Evolutionary conservation across 1,284 basidiomycete species (phyloP).

Genomic region (Cryptococcus floricola): DNA sequence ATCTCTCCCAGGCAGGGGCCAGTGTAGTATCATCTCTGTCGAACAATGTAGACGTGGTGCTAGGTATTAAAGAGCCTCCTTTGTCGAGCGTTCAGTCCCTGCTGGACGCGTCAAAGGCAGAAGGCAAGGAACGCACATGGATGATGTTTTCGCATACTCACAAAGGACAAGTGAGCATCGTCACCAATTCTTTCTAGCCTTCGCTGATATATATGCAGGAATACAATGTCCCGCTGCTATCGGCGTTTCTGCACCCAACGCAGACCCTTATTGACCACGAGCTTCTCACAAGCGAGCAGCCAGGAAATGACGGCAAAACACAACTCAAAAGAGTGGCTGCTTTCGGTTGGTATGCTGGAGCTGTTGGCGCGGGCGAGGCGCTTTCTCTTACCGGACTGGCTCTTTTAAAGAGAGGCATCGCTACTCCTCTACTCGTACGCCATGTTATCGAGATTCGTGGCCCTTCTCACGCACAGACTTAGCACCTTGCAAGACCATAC

Average conservation of each 20-base stretch:
- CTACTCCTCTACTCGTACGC: slow-evolving; percentile 71
- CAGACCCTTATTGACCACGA: slow-evolving; percentile 78
- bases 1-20: slow-evolving; percentile 65
- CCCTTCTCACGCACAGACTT: neutral
- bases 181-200: neutral
- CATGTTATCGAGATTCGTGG: slow-evolving; percentile 29
- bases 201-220: slow-evolving; percentile 46
- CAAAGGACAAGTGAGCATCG: slow-evolving; percentile 54
- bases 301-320: slow-evolving; percentile 27
- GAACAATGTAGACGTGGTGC: slow-evolving; percentile 63
- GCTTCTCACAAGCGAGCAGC: slow-evolving; percentile 57
- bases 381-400: slow-evolving; percentile 72
- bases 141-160: slow-evolving; percentile 88
- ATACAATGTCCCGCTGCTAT: slow-evolving; percentile 76
- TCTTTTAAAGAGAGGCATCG: slow-evolving; percentile 69
- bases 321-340: slow-evolving; percentile 73
- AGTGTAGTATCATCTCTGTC: slow-evolving; percentile 57
- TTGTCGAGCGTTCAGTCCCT: slow-evolving; percentile 56
- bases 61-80: slow-evolving; percentile 85
- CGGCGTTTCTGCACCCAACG: slow-evolving; percentile 57
- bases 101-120: slow-evolving; percentile 5
- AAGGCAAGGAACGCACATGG: slow-evolving; percentile 35
- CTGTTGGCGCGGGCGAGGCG: slow-evolving; percentile 77
- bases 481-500: slow-evolving; percentile 78
- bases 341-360: slow-evolving; percentile 84